Conservation (phyloP, 2,329 filamentous ascomycete species). For the Tympanopsis confertula region DNA sequence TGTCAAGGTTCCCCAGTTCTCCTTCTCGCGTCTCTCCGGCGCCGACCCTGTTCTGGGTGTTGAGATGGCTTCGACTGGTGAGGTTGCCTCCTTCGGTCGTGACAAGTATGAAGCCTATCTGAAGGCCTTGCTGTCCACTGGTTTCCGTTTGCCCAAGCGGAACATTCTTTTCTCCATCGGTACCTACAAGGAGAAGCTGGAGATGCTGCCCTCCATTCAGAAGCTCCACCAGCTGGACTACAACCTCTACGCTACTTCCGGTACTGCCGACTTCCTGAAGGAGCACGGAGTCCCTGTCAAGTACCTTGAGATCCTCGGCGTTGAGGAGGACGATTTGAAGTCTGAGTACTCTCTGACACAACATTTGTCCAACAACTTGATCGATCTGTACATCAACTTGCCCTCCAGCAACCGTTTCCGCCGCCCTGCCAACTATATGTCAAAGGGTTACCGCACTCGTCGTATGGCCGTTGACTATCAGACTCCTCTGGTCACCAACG, state of each 20-base stretch:
- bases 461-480: slow-evolving; percentile 98
- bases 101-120: slow-evolving; percentile 98
- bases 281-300: slow-evolving; percentile 87
- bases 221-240: slow-evolving; percentile 85
- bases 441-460: slow-evolving; percentile 89
- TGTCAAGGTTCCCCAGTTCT: slow-evolving; percentile 98
- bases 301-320: slow-evolving; percentile 77
- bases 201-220: slow-evolving; percentile 86
- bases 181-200: slow-evolving; percentile 94
- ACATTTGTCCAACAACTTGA: slow-evolving; percentile 93
- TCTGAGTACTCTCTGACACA: slow-evolving; percentile 95
- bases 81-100: slow-evolving; percentile 89
- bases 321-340: slow-evolving; percentile 72
- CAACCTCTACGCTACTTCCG: slow-evolving; percentile 90
- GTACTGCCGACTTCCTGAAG: slow-evolving; percentile 91
- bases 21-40: slow-evolving; percentile 90
- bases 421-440: slow-evolving; percentile 95
- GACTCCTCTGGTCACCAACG: slow-evolving; percentile 92
- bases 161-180: slow-evolving; percentile 94
- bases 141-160: slow-evolving; percentile 90
- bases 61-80: slow-evolving; percentile 97
- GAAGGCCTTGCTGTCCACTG: slow-evolving; percentile 88
- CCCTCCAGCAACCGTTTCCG: slow-evolving; percentile 98
- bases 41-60: slow-evolving; percentile 94
- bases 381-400: slow-evolving; percentile 97